Base-by-base conservation (phyloP, 176 grass and related monocot genomes). In the Microstegium vimineum region DNA sequence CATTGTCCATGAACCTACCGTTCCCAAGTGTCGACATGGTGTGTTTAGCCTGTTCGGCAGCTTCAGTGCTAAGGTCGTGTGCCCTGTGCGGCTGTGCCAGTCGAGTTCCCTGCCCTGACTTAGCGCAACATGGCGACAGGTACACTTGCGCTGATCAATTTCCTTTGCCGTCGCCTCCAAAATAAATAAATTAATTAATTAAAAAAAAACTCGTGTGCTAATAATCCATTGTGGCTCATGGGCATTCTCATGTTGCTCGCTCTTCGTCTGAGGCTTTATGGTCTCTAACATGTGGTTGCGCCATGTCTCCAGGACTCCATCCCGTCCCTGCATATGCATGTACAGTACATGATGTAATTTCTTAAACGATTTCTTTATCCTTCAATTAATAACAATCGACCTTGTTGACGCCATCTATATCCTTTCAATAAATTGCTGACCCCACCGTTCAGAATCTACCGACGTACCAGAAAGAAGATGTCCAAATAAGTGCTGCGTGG, bases 281-380 rank as follows among this genome's bases (percentile, higher is more conserved):
- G 62, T 52, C 66, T 60, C 57, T 16, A 5, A 73, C 66, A 57
- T 57, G 66, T 73, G 74, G 35, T 56, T 49, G 57, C 37, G 60
- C 67, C 66, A 57, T 34, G 46, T 60, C 41, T 57, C 32, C 31
- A 86, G 17, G 70, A 68, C 70, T 52, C 83, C 33, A 76, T 74
- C 59, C 2, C 36, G 35, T 6, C 64, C 16, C 40, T 73, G 34
- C 45, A 31, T 18, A 40, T 42, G 59, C 40, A 40, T 28, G 17
- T 51, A 47, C 2, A n/a, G 62, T n/a, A 28, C 22, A 27, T n/a
- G 26, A 12, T 51, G 33, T 43, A 56, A 56, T n/a, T 56, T 56
- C 20, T 54, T 18, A 8, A 8, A 26, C 14, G 23, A 42, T 45
- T 11, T 63, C 43, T 43, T 22, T n/a, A 63, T 63, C 28, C 56